Evolutionary conservation across 2,329 filamentous ascomycete genomes (phyloP).

Genomic region (Rachicladosporium sp.): DNA sequence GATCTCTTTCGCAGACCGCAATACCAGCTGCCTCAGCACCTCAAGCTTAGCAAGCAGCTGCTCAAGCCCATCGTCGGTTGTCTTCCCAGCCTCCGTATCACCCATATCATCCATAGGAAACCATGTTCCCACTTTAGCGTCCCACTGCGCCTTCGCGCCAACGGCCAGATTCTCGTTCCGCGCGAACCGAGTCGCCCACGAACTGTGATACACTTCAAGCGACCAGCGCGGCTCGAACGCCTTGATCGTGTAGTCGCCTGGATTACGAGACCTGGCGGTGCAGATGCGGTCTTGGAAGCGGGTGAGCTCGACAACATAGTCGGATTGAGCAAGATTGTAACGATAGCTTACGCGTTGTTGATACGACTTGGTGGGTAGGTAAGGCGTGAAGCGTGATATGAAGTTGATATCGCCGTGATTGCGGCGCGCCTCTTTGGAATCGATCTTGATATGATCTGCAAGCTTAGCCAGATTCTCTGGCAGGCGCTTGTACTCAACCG

Average conservation of each 20-base stretch:
- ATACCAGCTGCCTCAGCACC: conserved; percentile 10
- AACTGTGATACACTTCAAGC: conserved; percentile 16
- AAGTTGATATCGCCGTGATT: conserved; percentile 8
- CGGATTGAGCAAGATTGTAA: conserved; percentile 15
- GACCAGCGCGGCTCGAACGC: conserved; percentile 19
- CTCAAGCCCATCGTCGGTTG: conserved; percentile 14
- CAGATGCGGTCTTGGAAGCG: conserved; percentile 17
- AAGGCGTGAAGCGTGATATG: conserved; percentile 9
- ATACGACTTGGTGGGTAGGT: conserved; percentile 7
- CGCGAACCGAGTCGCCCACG: conserved; percentile 19
- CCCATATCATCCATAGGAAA: conserved; percentile 16
- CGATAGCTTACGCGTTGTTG: conserved; percentile 17
- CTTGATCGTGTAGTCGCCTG: conserved; percentile 1
- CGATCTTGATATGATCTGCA: conserved; percentile 10
- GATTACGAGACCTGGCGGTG: background rate
- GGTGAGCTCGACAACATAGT: conserved; percentile 19
- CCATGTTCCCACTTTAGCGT: conserved; percentile 16
- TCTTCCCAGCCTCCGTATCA: conserved; percentile 2
- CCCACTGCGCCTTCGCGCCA: conserved; percentile 17
- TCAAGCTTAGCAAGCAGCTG: conserved; percentile 18
- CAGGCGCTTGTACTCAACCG: conserved; percentile 10
- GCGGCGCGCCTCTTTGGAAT: conserved; percentile 5
- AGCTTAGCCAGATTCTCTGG: conserved; percentile 9
- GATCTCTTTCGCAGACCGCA: conserved; percentile 1
- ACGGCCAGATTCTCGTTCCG: conserved; percentile 18